Base-by-base conservation (phyloP, 2,329 filamentous ascomycete genomes). In the Lecanicillium sp. region DNA sequence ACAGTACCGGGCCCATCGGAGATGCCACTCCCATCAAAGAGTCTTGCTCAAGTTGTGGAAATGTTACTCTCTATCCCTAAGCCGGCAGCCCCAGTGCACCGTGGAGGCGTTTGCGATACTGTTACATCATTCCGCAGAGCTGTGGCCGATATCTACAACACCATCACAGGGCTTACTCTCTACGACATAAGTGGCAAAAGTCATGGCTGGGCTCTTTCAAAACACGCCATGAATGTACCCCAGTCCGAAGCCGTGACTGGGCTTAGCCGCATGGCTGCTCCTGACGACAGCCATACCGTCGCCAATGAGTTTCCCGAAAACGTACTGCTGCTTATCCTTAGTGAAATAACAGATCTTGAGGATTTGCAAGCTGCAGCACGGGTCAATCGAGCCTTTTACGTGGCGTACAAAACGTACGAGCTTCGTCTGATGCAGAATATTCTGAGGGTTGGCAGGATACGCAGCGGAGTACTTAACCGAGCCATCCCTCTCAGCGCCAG, bases 91-190 rank as follows among this genome's bases (percentile, higher is more conserved):
- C 53, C 58, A 2, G 47, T 64, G 0, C 63, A 60, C 31, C 57
- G 61, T 19, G 62, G 59, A 11, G 60, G 64, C 4, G 60, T 70
- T 1, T 75, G 71, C 47, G 71, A 75, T 41, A 69, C 68, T 7
- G 62, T 63, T 5, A 61, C 67, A 2, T 53, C 63, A 0, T 71
- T 75, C 37, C 60, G 68, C 8, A 56, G 58, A 4, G 63, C 67
- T 6, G 55, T 75, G 9, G 65, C 59, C 18, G 70, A 74, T 41
- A 65, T 75, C 2, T 71, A 65, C 41, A 70, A 71, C 38, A 72
- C 69, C 38, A 59, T 75, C 3, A 51, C 54, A 6, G 71, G 71
- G 0, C 43, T 75, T 4, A 72, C 68, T 3, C 56, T 75, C 0
- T 55, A 62, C 33, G 70, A 74, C 20, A 61, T 73, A 1, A 68